These are phyloP conservation scores for Chernovozyma sophiae-reginae DNA, from an alignment of 1,139 yeast genomes.

Conservation along the genomic window DNA sequence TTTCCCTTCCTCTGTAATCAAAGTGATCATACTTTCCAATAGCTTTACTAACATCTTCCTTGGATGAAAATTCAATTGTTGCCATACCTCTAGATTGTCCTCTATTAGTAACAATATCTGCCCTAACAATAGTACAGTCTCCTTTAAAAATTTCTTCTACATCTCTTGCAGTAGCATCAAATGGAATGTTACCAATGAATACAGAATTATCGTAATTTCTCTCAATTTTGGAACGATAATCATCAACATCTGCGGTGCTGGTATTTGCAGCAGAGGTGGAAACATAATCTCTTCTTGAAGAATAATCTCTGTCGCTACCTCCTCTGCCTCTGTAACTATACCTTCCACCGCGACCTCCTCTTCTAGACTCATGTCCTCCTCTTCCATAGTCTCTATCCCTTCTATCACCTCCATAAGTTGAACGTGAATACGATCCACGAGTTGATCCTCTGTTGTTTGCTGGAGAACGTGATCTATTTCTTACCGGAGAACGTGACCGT, in stretches of 20 bases:
- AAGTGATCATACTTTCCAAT: slow-evolving; percentile 68
- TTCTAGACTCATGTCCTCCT: slow-evolving; percentile 10
- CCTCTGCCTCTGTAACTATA: slow-evolving; percentile 20
- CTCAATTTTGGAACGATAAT: slow-evolving; percentile 41
- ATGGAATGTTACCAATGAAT: slow-evolving; percentile 73
- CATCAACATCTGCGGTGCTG: slow-evolving; percentile 25
- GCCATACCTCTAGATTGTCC: slow-evolving; percentile 92
- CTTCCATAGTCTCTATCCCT: slow-evolving; percentile 19
- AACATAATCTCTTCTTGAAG: slow-evolving; percentile 20
- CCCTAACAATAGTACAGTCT: slow-evolving; percentile 74
- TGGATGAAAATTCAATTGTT: slow-evolving; percentile 76
- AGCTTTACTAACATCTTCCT: slow-evolving; percentile 71
- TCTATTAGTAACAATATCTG: slow-evolving; percentile 79
- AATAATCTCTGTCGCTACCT: slow-evolving; percentile 19
- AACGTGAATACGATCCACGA: slow-evolving; percentile 15
- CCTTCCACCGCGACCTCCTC: slow-evolving; percentile 16
- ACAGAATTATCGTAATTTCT: slow-evolving; percentile 68
- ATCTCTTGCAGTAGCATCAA: slow-evolving; percentile 55
- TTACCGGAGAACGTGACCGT: slow-evolving; percentile 46
- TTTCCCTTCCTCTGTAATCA: slow-evolving; percentile 69
- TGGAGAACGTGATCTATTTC: slow-evolving; percentile 37
- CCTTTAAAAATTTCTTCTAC: slow-evolving; percentile 54
- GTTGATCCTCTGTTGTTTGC: slow-evolving; percentile 15
- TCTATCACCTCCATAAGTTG: slow-evolving; percentile 12
- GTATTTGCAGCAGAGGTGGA: slow-evolving; percentile 13